Conservation (phyloP, 2,329 filamentous ascomycete genomes). For the Trichoderma sp. region DNA sequence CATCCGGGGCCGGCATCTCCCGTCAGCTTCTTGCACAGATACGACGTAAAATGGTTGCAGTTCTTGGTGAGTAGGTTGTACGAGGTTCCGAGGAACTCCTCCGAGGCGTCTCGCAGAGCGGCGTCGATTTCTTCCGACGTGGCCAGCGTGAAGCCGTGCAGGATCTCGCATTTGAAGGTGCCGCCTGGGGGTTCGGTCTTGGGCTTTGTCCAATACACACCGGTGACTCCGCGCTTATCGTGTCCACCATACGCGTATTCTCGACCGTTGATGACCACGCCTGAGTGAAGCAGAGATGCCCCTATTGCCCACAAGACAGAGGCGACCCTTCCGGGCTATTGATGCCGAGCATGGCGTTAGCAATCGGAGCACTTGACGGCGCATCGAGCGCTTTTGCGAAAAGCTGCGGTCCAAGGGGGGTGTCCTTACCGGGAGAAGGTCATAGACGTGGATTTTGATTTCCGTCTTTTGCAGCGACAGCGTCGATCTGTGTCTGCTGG, state of each 20-base stretch:
- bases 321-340: constrained; percentile 69
- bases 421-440: constrained; percentile 63
- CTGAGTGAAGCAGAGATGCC: constrained; percentile 74
- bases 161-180: constrained; percentile 69
- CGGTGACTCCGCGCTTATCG: constrained; percentile 64
- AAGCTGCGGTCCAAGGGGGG: background rate
- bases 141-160: constrained; percentile 75
- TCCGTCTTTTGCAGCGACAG: constrained; percentile 69
- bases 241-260: constrained; percentile 88
- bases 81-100: constrained; percentile 68
- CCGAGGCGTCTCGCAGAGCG: constrained; percentile 65
- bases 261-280: constrained; percentile 72
- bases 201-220: constrained; percentile 80
- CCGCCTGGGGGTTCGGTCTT: constrained; percentile 70
- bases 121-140: constrained; percentile 66
- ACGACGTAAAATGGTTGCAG: constrained; percentile 84
- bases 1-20: constrained; percentile 66
- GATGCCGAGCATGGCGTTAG: constrained; percentile 20
- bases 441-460: constrained; percentile 74
- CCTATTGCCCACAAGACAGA: constrained; percentile 75
- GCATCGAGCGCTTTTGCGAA: background rate
- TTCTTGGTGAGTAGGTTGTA: constrained; percentile 83
- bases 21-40: constrained; percentile 71
- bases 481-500: constrained; percentile 57
- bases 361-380: background rate